Percentiles rank a stretch among this genome's conserved stretches.
phyloP scores from a whole-genome alignment of 495 filamentous ascomycete genomes.

The Xylaria intraflava region DNA sequence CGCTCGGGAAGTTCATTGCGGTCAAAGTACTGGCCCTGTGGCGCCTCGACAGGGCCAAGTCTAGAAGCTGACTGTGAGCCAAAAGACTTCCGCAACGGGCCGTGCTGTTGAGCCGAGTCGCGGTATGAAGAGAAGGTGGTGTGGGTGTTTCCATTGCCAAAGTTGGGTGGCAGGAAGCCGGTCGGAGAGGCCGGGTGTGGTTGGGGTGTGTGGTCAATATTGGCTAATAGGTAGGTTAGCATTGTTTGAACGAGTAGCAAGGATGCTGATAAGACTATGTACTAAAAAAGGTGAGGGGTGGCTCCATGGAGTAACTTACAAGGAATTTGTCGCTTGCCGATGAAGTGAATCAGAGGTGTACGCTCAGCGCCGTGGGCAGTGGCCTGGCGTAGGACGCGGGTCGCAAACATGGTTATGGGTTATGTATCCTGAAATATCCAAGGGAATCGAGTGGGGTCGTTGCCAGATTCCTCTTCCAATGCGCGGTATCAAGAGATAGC shows the following conservation, averaged over 20 bases:
- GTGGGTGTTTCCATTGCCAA: slow-evolving; percentile 56
- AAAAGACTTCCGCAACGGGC: slow-evolving; percentile 63
- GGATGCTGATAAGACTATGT: too few relatives aligned
- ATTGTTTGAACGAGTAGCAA: not conserved
- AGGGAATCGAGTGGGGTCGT: not conserved
- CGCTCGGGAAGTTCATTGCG: slow-evolving; percentile 76
- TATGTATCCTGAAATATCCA: not conserved
- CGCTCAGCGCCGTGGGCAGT: slow-evolving; percentile 52
- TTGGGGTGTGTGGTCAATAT: slow-evolving; percentile 63
- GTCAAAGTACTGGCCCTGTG: slow-evolving; percentile 77
- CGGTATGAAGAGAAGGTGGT: slow-evolving; percentile 84
- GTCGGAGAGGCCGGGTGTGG: slow-evolving; percentile 45
- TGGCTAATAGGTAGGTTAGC: slow-evolving; percentile 39
- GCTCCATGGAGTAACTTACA: slow-evolving; percentile 48
- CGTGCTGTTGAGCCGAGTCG: slow-evolving; percentile 87
- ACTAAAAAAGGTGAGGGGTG: not conserved
- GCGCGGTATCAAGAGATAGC: not conserved
- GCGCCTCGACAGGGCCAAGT: slow-evolving; percentile 63
- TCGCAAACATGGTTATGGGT: slow-evolving; percentile 51
- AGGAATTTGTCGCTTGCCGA: slow-evolving; percentile 79
- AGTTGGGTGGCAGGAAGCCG: slow-evolving; percentile 43
- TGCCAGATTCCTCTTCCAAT: not conserved
- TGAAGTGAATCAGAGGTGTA: slow-evolving; percentile 81
- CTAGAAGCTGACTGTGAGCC: slow-evolving; percentile 52
- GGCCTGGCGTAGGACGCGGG: slow-evolving; percentile 59